A percentile compares a stretch with the other conserved stretches of the same genome.
Conservation (phyloP, 2,329 filamentous ascomycete genomes). For the Atkinsonella hypoxylon region DNA sequence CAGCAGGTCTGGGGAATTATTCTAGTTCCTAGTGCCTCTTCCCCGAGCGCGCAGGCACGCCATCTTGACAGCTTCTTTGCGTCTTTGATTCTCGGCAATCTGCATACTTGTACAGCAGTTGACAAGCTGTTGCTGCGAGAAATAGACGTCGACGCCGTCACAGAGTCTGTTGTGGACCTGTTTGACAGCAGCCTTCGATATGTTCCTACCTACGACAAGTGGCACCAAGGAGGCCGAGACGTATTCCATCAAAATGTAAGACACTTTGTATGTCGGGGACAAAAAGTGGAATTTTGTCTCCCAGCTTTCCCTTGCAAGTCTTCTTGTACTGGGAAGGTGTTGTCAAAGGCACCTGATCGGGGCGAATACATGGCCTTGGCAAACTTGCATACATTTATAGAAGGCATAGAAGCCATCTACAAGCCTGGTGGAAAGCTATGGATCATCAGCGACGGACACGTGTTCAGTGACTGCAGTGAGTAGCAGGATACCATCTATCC, state of each 20-base stretch:
- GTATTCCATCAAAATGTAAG: conserved; percentile 13
- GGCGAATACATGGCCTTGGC: conserved; percentile 23
- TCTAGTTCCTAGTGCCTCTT: not conserved
- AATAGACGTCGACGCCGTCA: not conserved
- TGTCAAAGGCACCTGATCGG: conserved; percentile 19
- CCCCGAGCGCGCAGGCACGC: not conserved
- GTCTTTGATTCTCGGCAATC: conserved; percentile 1
- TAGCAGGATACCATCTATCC: conserved; percentile 4
- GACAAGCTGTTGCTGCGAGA: not conserved
- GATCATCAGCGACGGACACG: conserved; percentile 28
- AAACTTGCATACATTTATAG: conserved; percentile 18
- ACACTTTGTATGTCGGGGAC: conserved; percentile 13
- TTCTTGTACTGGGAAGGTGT: conserved; percentile 22
- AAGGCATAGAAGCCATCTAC: conserved; percentile 19
- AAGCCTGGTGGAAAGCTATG: conserved; percentile 21
- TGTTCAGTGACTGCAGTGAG: conserved; percentile 28
- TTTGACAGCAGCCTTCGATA: conserved; percentile 16
- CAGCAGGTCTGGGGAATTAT: conserved; percentile 5
- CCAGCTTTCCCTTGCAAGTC: conserved; percentile 30
- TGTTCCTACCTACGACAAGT: conserved; percentile 12
- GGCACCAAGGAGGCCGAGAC: conserved; percentile 11
- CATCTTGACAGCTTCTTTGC: conserved; percentile 7
- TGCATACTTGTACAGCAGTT: not conserved
- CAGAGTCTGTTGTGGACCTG: conserved; percentile 9
- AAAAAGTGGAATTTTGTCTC: conserved; percentile 18